phyloP scores from a whole-genome alignment of 2,329 filamentous ascomycete species.

The Epichloe hybrida region DNA sequence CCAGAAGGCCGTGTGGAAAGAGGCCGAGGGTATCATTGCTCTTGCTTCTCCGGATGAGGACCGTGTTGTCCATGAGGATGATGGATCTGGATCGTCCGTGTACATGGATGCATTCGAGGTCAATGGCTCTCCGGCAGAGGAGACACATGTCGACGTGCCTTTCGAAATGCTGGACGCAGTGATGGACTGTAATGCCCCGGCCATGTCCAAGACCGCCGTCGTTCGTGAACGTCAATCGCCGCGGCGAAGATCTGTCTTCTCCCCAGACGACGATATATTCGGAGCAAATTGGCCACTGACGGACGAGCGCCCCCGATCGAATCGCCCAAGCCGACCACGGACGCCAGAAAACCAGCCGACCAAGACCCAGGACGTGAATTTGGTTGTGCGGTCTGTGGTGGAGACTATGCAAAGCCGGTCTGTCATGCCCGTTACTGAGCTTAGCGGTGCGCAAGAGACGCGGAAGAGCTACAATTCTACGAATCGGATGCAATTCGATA shows the following conservation, averaged over 20 bases:
- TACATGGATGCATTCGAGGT: slow-evolving; percentile 28
- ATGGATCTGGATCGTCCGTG: slow-evolving; percentile 23
- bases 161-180: slow-evolving; percentile 30
- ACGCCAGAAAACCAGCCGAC: slow-evolving; percentile 24
- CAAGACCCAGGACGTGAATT: slow-evolving; percentile 26
- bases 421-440: slow-evolving; percentile 14
- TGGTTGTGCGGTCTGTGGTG: slow-evolving; percentile 47
- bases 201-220: slow-evolving; percentile 36
- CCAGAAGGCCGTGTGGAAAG: slow-evolving; percentile 54
- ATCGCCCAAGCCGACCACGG: slow-evolving; percentile 27
- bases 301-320: slow-evolving; percentile 22
- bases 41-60: slow-evolving; percentile 60
- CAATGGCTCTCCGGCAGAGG: slow-evolving; percentile 31
- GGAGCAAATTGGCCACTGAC: slow-evolving; percentile 34
- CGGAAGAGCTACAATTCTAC: slow-evolving; percentile 24
- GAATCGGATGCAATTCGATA: slow-evolving; percentile 50
- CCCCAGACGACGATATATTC: slow-evolving; percentile 55
- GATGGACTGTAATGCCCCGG: slow-evolving; percentile 27
- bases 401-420: slow-evolving; percentile 48
- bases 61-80: slow-evolving; percentile 22
- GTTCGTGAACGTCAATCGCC: slow-evolving; percentile 39
- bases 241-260: slow-evolving; percentile 48
- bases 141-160: slow-evolving; percentile 23
- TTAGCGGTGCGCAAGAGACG: slow-evolving; percentile 23
- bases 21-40: slow-evolving; percentile 77